Percentiles rank a stretch among this genome's conserved stretches.
phyloP scores from a whole-genome alignment of 2,329 filamentous ascomycete genomes.

The Dactylellina haptotyla region DNA sequence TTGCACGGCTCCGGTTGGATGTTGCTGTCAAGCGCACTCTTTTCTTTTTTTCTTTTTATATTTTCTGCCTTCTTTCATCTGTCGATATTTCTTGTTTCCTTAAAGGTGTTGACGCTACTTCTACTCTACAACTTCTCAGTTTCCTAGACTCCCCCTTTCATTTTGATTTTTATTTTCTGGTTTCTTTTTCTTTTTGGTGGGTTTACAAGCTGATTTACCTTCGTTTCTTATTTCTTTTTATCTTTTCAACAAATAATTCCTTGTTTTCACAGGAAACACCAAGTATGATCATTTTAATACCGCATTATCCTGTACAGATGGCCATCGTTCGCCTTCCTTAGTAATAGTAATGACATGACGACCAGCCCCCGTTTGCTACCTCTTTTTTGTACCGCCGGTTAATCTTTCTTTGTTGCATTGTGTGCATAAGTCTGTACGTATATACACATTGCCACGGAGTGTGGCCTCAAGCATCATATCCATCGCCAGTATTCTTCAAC shows the following conservation, averaged over 20 bases:
- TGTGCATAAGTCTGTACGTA: background rate
- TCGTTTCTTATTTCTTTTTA: slow-evolving; percentile 6
- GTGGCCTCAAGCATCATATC: no score
- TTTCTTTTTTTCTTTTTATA: slow-evolving; percentile 11
- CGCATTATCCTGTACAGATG: background rate
- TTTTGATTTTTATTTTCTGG: background rate
- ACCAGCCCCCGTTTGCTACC: slow-evolving; percentile 25
- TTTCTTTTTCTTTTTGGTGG: slow-evolving; percentile 18
- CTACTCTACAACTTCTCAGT: background rate
- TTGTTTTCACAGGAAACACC: background rate
- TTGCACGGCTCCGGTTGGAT: slow-evolving; percentile 12
- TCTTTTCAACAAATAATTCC: no score
- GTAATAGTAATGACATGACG: slow-evolving; percentile 45
- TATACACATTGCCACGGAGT: background rate
- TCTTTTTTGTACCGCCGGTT: background rate
- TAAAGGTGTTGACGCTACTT: slow-evolving; percentile 22
- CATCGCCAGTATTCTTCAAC: no score
- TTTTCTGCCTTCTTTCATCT: slow-evolving; percentile 11
- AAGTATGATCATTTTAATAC: slow-evolving; percentile 46
- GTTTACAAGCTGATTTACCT: background rate
- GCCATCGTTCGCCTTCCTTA: background rate
- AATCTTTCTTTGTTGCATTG: background rate
- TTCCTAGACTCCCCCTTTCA: slow-evolving; percentile 13
- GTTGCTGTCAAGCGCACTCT: background rate
- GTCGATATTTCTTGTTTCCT: slow-evolving; percentile 21